Base-by-base conservation (phyloP, 805 yeast species). In the Nakazawaea sp. region DNA sequence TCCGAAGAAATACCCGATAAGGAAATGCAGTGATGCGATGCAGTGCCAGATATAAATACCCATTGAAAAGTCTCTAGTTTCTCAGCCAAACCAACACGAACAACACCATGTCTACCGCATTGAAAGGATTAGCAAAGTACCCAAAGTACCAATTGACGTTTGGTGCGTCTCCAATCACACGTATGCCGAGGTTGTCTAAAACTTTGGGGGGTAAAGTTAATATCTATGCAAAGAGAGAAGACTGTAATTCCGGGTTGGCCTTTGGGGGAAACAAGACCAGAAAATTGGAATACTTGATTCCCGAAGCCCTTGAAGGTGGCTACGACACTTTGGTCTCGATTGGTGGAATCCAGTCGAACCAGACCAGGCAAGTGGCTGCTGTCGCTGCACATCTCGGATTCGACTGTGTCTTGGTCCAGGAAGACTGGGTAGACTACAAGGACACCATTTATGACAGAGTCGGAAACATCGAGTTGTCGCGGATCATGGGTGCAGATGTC, bases 401-500 rank as follows among this genome's bases (percentile, higher is more conserved):
- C 31, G 51, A 58, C 18, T 59, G 62, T 28, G 58, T 56, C 25
- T 51, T 60, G 15, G 58, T 58, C 15, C 62, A 58, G 36, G 62
- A 58, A 47, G 52, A 54, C 38, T 58, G 62, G 62, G 62, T 58
- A 18, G 59, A 58, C 31, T 53, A 54, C 45, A 55, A 58, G 20
- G 60, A 56, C 25, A 53, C 55, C 27, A 57, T 53, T 33, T 58
- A 58, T 33, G 62, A 58, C 42, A 54, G 52, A 27, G 62, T 58
- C 34, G 62, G 62, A 38, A 58, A 58, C 33, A 56, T 58, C 35
- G 61, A 58, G 42, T 52, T 59, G 16, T 57, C 63, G 12, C 48
- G 63, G 39, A 58, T 58, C 31, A 47, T 58, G 52, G 63, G 63
- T 32, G 63, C 61, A 32, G 61, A 58, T 43, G 61, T 58, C 15